A percentile compares a stretch with the other conserved stretches of the same genome.
Evolutionary conservation across 2,329 filamentous ascomycete species (phyloP).

Genomic region (Trichothecium roseum): DNA sequence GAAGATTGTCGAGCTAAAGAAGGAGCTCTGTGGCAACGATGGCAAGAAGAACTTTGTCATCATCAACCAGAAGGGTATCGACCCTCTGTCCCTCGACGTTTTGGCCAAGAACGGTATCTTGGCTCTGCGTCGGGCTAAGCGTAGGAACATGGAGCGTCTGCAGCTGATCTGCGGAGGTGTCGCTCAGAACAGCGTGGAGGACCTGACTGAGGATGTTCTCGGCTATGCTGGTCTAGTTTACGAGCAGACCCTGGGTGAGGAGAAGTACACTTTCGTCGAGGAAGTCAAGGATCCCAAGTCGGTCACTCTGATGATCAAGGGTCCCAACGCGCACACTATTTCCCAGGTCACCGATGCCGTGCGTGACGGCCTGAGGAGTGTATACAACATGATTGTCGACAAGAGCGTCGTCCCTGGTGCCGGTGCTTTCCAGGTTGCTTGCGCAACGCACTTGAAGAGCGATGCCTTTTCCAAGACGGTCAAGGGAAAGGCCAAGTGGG

Average conservation of each 20-base stretch:
- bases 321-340: constrained; percentile 93
- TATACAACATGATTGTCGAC: constrained; percentile 99
- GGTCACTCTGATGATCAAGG: constrained; percentile 95
- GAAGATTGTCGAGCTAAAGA: constrained; percentile 97
- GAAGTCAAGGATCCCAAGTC: constrained; percentile 99
- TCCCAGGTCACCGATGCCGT: constrained; percentile 95
- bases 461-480: constrained; percentile 81
- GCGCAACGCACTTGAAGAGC: constrained; percentile 75
- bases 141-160: constrained; percentile 97
- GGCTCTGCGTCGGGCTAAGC: constrained; percentile 86
- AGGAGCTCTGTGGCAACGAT: constrained; percentile 89
- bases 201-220: constrained; percentile 75
- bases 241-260: constrained; percentile 93
- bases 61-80: constrained; percentile 98
- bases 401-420: constrained; percentile 88
- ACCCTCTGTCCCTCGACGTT: constrained; percentile 89
- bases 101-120: constrained; percentile 97
- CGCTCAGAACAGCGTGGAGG: constrained; percentile 94
- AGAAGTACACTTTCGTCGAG: constrained; percentile 98
- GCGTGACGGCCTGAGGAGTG: constrained; percentile 84
- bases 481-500: constrained; percentile 97
- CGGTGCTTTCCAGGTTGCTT: constrained; percentile 93
- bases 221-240: constrained; percentile 96
- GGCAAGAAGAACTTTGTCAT: constrained; percentile 93
- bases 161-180: constrained; percentile 88